These are phyloP conservation scores for Cryphonectria parasitica DNA, from an alignment of 2,329 filamentous ascomycete species.

Conservation along the genomic window DNA sequence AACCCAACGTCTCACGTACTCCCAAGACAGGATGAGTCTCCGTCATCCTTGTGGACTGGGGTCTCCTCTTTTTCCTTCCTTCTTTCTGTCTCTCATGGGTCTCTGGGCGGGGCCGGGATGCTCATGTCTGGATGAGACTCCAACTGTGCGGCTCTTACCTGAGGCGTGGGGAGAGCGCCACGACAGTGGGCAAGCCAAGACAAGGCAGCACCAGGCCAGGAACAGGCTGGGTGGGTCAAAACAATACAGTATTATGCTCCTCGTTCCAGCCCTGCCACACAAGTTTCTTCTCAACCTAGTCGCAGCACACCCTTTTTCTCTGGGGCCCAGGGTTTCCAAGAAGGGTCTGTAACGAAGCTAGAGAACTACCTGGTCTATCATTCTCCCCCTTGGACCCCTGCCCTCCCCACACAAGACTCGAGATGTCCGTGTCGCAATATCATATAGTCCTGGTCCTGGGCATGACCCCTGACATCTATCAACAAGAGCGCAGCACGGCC, in stretches of 20 bases:
- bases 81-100: constrained; percentile 3
- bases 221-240: constrained; percentile 25
- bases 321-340: constrained; percentile 25
- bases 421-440: constrained; percentile 40
- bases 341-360: constrained; percentile 47
- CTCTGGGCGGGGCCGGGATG: constrained; percentile 21
- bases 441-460: constrained; percentile 34
- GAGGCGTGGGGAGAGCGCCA: constrained; percentile 19
- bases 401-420: constrained; percentile 39
- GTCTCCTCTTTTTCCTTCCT: not conserved
- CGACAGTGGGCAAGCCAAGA: constrained; percentile 22
- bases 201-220: constrained; percentile 24
- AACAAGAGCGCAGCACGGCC: constrained; percentile 7
- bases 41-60: constrained; percentile 22
- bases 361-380: constrained; percentile 39
- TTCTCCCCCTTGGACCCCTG: constrained; percentile 36
- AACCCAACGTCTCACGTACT: constrained; percentile 21
- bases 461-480: constrained; percentile 31
- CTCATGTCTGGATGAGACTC: constrained; percentile 28
- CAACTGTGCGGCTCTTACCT: constrained; percentile 27
- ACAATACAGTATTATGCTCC: constrained; percentile 21
- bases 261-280: constrained; percentile 23
- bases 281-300: constrained; percentile 24
- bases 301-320: constrained; percentile 17
- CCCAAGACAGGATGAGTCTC: constrained; percentile 6